phyloP scores from a whole-genome alignment of 2,329 filamentous ascomycete genomes.

The Talaromyces sp. region DNA sequence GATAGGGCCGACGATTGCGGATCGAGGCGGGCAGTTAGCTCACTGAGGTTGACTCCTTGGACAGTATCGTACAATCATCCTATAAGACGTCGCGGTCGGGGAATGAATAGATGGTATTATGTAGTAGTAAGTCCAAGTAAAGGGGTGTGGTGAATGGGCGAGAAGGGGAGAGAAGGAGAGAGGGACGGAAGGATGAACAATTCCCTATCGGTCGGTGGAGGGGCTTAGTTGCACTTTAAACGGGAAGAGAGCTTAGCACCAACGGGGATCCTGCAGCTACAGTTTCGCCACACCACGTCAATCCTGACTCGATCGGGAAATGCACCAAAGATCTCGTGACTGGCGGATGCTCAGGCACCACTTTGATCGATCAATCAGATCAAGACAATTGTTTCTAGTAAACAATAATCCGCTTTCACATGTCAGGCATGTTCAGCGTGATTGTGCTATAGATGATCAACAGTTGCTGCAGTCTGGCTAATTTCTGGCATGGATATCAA shows the following conservation, averaged over 20 bases:
- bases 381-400: background rate
- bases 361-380: background rate
- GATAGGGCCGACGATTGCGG: background rate
- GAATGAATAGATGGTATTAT: no score
- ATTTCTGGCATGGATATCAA: background rate
- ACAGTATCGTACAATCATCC: background rate
- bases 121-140: background rate
- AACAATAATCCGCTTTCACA: background rate
- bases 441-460: background rate
- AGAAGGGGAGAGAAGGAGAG: background rate
- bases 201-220: no score
- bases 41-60: background rate
- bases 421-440: background rate
- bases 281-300: background rate
- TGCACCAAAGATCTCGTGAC: background rate
- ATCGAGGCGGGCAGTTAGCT: background rate
- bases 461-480: background rate
- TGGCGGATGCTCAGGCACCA: background rate
- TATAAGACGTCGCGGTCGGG: background rate
- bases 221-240: background rate
- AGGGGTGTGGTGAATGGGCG: background rate
- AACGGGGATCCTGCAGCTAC: background rate
- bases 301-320: background rate
- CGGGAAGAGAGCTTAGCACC: background rate
- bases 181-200: background rate